These are phyloP conservation scores for Ophiognomonia clavigignenti-juglandacearum DNA, from an alignment of 2,329 filamentous ascomycete species.

Conservation along the genomic window DNA sequence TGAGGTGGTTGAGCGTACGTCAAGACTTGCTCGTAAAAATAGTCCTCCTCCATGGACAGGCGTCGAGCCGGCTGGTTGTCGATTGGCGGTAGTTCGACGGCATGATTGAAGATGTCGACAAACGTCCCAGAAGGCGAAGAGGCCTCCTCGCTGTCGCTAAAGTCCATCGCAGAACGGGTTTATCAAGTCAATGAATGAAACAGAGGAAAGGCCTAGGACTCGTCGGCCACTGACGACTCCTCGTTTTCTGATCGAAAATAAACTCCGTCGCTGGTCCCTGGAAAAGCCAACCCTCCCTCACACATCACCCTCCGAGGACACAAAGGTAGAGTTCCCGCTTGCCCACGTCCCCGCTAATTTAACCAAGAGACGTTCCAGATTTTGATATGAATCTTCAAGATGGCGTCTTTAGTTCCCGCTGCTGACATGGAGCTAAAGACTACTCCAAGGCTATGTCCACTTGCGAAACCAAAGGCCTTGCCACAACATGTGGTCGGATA, in stretches of 20 bases:
- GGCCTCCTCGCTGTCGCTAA: constrained; percentile 9
- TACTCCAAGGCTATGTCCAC: constrained; percentile 1
- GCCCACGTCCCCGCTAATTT: not conserved
- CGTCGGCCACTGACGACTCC: not conserved
- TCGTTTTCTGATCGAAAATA: not conserved
- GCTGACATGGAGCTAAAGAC: not conserved
- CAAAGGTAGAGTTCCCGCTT: not conserved
- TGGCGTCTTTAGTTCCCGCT: not conserved
- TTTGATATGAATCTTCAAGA: not conserved
- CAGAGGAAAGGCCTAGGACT: not conserved
- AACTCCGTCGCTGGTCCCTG: constrained; percentile 5
- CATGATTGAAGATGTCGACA: constrained; percentile 15
- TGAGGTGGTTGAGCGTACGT: constrained; percentile 38
- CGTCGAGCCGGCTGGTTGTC: constrained; percentile 26
- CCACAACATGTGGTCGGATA: constrained; percentile 8
- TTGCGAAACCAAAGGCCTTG: constrained; percentile 8
- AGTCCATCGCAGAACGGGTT: constrained; percentile 8
- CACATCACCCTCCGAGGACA: constrained; percentile 3
- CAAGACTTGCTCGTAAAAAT: constrained; percentile 49
- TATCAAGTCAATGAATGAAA: not conserved
- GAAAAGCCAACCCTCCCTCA: constrained; percentile 8
- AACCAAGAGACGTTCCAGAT: not conserved
- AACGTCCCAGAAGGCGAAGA: constrained; percentile 8
- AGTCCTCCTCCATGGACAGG: constrained; percentile 52
- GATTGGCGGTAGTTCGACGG: constrained; percentile 15